phyloP scores from a whole-genome alignment of 129 eudicot species.

The Flaveria ramosissima region DNA sequence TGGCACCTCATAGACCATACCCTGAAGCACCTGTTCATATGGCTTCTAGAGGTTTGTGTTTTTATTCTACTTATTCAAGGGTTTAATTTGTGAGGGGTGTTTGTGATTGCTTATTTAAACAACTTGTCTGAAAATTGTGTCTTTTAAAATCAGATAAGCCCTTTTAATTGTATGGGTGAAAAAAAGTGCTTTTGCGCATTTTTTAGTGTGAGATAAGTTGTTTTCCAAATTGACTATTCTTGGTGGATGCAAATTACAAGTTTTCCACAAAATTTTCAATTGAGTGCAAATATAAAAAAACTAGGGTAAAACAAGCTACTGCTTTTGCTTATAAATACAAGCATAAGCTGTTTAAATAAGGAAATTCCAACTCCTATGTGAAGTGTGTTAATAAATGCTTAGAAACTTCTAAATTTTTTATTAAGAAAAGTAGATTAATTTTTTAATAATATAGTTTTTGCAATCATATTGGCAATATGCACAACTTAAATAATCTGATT shows the following conservation, averaged over 20 bases:
- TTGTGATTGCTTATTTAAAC: background rate
- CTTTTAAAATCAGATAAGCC: background rate
- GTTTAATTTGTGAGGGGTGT: background rate
- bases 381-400: background rate
- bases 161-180: background rate
- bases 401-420: background rate
- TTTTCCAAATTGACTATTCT: background rate
- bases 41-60: constrained; percentile 58
- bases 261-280: background rate
- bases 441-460: background rate
- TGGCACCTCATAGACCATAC: constrained; percentile 64
- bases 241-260: background rate
- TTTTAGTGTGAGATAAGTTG: background rate
- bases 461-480: background rate
- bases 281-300: background rate
- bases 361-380: background rate
- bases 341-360: background rate
- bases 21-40: constrained; percentile 68
- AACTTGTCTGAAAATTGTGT: background rate
- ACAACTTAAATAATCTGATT: background rate
- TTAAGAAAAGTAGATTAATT: background rate
- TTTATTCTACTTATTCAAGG: background rate
- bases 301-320: background rate
- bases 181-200: background rate
- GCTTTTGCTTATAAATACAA: background rate